Evolutionary conservation across 305 asterid species (phyloP).

Genomic region (Fraxinus albicans): DNA sequence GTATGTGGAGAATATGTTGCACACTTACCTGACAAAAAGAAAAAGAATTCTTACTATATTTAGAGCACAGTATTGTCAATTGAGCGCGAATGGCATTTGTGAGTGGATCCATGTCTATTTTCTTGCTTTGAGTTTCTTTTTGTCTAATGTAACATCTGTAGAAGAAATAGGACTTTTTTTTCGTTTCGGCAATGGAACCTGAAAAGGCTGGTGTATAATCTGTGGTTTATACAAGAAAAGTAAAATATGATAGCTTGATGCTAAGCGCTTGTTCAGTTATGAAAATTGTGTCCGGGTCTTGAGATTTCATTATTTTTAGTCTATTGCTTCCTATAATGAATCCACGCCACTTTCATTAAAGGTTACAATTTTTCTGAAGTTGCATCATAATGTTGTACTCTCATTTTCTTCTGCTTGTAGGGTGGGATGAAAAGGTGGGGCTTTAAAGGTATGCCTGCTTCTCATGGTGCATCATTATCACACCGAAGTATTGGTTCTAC

Average conservation of each 20-base stretch:
- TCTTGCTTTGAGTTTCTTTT: background rate
- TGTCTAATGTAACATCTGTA: background rate
- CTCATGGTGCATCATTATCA: conserved; percentile 80
- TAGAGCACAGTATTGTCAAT: background rate
- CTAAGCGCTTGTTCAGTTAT: background rate
- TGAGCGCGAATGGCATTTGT: background rate
- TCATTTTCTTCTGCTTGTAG: conserved; percentile 33
- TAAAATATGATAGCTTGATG: background rate
- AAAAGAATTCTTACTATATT: background rate
- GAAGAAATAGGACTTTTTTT: background rate
- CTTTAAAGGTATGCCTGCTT: conserved; percentile 74
- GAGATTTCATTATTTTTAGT: conserved; percentile 14
- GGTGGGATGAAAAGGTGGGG: conserved; percentile 88
- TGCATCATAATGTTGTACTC: conserved; percentile 7
- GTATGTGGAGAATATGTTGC: background rate
- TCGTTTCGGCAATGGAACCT: background rate
- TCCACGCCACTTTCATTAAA: conserved; percentile 11
- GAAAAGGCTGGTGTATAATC: background rate
- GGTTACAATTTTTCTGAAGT: background rate
- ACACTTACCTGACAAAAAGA: background rate
- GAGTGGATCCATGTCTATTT: background rate
- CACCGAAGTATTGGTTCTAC: conserved; percentile 85
- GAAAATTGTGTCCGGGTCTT: background rate
- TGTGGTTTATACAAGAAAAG: background rate
- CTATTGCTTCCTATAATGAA: background rate